phyloP scores from a whole-genome alignment of 768 basidiomycete genomes.

The Mrakia hoshinonis region DNA sequence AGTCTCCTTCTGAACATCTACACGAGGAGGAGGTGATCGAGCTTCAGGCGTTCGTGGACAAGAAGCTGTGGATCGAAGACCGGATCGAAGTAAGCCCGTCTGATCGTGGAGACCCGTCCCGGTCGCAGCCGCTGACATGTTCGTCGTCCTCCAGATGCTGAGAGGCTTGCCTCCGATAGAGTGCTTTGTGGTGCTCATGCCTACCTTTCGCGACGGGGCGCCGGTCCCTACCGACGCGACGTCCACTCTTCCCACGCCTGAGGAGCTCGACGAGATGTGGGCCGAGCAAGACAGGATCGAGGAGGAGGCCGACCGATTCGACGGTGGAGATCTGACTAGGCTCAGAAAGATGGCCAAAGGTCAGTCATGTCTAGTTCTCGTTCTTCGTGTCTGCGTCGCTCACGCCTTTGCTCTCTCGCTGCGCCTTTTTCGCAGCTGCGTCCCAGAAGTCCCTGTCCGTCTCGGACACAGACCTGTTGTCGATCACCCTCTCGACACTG shows the following conservation, averaged over 20 bases:
- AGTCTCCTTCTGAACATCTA: slow-evolving; percentile 12
- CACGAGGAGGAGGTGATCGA: slow-evolving; percentile 15
- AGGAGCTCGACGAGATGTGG: slow-evolving; percentile 15
- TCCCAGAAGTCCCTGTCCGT: slow-evolving; percentile 23
- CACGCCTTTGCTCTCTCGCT: neutral
- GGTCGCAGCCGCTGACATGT: neutral
- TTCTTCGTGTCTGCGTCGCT: neutral
- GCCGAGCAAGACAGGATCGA: slow-evolving; percentile 27
- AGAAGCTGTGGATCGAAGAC: slow-evolving; percentile 27
- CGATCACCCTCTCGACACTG: slow-evolving; percentile 26
- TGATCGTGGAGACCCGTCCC: neutral
- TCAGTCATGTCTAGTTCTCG: neutral
- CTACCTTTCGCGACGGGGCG: neutral
- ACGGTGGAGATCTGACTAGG: slow-evolving; percentile 18
- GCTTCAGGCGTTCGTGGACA: slow-evolving; percentile 27
- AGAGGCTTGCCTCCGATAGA: slow-evolving; percentile 5
- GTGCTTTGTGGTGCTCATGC: slow-evolving; percentile 14
- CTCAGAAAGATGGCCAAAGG: slow-evolving; percentile 30
- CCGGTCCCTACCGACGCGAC: neutral
- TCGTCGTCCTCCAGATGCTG: neutral
- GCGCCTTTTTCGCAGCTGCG: slow-evolving; percentile 13
- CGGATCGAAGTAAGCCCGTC: slow-evolving; percentile 8
- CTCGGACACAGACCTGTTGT: slow-evolving; percentile 23
- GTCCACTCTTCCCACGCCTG: slow-evolving; percentile 4
- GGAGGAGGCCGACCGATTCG: slow-evolving; percentile 26